Evolutionary conservation across 163 green algal species (phyloP).

Genomic region (Scenedesmus sp.): DNA sequence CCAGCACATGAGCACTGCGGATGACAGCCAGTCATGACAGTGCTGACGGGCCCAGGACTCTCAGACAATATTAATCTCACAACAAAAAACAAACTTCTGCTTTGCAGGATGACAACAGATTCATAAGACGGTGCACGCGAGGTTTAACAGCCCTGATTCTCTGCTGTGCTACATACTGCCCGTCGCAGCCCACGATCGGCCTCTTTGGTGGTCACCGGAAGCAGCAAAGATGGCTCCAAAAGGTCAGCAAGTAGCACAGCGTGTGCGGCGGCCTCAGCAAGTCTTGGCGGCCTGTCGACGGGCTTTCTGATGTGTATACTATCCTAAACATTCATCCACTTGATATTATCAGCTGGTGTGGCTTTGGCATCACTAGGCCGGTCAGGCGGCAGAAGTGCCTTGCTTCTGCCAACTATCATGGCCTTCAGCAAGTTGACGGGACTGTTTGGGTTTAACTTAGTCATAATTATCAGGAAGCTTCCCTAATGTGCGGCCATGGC

Average conservation of each 20-base stretch:
- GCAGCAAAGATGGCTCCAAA: neutral
- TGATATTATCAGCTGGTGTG: neutral
- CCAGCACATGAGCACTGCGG: too few species aligned
- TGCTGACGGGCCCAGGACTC: neutral
- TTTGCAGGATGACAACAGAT: neutral
- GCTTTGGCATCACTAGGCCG: neutral
- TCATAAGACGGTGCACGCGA: neutral
- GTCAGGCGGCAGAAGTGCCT: neutral
- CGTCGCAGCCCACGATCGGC: neutral
- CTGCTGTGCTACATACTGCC: neutral
- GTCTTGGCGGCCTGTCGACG: neutral
- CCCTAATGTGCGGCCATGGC: neutral
- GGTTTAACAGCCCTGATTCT: neutral
- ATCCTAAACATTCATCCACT: neutral
- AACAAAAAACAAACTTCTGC: neutral
- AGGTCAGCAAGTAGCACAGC: neutral
- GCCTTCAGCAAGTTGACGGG: neutral
- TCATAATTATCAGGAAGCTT: neutral
- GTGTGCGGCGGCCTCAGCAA: neutral
- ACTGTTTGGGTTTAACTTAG: neutral
- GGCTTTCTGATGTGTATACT: neutral
- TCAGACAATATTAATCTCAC: neutral
- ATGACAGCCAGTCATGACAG: too few species aligned
- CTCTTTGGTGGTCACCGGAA: constrained; percentile 8
- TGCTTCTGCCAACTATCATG: neutral